Base-by-base conservation (phyloP, 2,329 filamentous ascomycete species). In the Penicillium sp. region DNA sequence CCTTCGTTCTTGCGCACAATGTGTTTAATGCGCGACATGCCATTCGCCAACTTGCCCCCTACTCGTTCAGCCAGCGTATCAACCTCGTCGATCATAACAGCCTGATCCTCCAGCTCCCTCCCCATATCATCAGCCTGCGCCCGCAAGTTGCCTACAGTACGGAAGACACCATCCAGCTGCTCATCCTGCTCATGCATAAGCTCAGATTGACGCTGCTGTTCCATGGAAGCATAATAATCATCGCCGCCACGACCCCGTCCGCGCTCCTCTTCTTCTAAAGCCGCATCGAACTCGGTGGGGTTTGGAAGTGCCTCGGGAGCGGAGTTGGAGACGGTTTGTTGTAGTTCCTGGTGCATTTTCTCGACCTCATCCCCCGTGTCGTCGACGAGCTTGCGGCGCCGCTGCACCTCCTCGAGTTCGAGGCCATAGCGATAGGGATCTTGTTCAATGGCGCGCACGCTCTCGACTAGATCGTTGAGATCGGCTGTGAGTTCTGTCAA, bases 61-160 rank as follows among this genome's bases (percentile, higher is more conserved):
- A 99, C 92, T 32, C 93, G 83, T 72, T 97, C 92, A 4, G 91
- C 91, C 53, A 96, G 80, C 29, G 81, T 83, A 74, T 97, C 93
- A 39, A 95, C 89, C 49, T 90, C 87, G 59, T 94, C 87, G 54
- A 99, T 81, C 83, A 97, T 88, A 73, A 92, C 90, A 21, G 83
- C 83, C 80, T 99, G 94, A 77, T 99, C 94, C 75, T 97, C 95
- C 43, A 99, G 80, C 78, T 99, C 94, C 54, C 93, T 82, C 1
- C 94, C 93, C 93, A 99, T 99, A 65, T 92, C 90, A 74, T 95
- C 88, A 1, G 94, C 95, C 80, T 97, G 94, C 69, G 89, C 83
- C 52, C 93, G 82, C 69, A 99, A 76, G 70, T 92, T 97, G 2
- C 92, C 93, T 22, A 99, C 94, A 1, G 93, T 97, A 62, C 87